Base-by-base conservation (phyloP, 164 flowering plant species). In the Paratinospora sagittata region DNA sequence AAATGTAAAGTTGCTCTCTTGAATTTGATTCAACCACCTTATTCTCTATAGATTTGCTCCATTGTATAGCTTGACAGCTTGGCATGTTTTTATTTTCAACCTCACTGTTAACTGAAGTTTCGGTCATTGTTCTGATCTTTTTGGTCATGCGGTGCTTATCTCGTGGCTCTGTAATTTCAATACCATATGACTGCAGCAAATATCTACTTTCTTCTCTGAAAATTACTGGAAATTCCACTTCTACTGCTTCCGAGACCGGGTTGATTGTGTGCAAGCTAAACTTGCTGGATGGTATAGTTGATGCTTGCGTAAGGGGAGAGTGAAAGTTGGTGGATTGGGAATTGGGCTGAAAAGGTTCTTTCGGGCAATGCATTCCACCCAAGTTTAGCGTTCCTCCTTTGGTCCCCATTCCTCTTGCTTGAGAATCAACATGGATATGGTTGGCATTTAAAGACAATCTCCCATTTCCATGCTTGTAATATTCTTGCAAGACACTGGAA, bases 131-230 rank as follows among this genome's bases (percentile, higher is more conserved):
- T 55, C 71, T 63, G 74, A 70, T 73, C 63, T 30, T 61, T 64
- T 75, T 78, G 26, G 67, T 72, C 2, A 10, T 62, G 71, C 55
- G 63, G 14, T 68, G 37, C 21, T 49, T 71, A 66, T 68, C 65
- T 45, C 76, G 73, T 23, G 17, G 69, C 36, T 75, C 72, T 9
- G 73, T n/a, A 49, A 64, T 52, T 65, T 58, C 64, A 23, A 69
- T 58, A 55, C 65, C 75, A 68, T 47, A 23, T 74, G 77, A 70
- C 67, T 64, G 70, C 39, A 72, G 65, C 47, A 60, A 66, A 33
- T 66, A 63, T 74, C 65, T 76, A 78, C 75, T 74, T 66, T 77
- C 82, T 71, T 75, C 76, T 57, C 47, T 75, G 37, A 65, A 73
- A 36, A 63, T 62, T 27, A 80, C 75, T 17, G 55, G 64, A 69